Percentiles rank a stretch among this genome's conserved stretches.
phyloP scores from a whole-genome alignment of 129 eudicot species.

The Glebionis coronaria region DNA sequence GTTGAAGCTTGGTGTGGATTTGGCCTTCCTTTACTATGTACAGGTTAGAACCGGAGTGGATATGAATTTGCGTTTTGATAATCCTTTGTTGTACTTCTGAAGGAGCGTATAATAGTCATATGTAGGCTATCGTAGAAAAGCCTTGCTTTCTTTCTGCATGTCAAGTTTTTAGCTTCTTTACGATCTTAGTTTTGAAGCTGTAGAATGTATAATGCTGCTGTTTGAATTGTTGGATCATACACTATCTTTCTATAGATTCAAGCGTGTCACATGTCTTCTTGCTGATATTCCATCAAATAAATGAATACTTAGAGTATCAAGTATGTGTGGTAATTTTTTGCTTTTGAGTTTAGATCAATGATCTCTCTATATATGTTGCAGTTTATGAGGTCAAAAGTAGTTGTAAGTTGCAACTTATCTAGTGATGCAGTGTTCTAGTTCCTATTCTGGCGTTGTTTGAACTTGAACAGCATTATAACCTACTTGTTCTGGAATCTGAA shows the following conservation, averaged over 20 bases:
- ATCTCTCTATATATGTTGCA: no score
- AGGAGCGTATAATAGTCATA: constrained; percentile 13
- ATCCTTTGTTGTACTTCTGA: constrained; percentile 20
- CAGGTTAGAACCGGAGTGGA: constrained; percentile 26
- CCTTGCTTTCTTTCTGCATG: constrained; percentile 19
- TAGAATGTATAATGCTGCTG: not conserved
- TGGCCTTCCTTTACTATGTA: constrained; percentile 29
- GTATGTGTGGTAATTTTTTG: no score
- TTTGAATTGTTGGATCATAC: constrained; percentile 16
- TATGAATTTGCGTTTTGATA: constrained; percentile 22
- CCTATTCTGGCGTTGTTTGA: not conserved
- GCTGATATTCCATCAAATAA: not conserved
- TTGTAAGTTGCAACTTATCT: no score
- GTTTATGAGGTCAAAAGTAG: no score
- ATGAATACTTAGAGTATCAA: not conserved
- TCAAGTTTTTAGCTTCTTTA: constrained; percentile 10
- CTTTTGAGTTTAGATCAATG: no score
- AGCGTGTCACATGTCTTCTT: not conserved
- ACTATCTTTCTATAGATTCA: constrained; percentile 1
- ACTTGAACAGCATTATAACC: not conserved
- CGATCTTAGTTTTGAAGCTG: constrained; percentile 12
- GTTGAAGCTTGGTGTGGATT: constrained; percentile 19
- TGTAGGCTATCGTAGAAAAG: constrained; percentile 14
- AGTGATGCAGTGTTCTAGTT: no score
- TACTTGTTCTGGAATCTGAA: not conserved